These are phyloP conservation scores for Malus hybrid DNA, from an alignment of 331 rosid species.

Conservation along the genomic window DNA sequence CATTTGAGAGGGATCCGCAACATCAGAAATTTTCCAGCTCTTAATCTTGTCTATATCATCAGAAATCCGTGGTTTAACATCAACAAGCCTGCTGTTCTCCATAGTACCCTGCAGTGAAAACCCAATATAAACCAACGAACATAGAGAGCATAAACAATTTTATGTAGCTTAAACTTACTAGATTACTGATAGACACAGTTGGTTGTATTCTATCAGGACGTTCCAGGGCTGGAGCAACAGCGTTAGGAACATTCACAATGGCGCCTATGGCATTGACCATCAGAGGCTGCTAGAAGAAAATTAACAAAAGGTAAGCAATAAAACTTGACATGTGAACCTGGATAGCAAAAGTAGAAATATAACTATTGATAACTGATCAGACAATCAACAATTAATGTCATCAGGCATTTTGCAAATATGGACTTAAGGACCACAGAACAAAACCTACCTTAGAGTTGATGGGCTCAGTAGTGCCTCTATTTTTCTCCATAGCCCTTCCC, in stretches of 20 bases:
- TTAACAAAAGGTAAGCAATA: background rate
- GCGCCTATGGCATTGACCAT: conserved; percentile 35
- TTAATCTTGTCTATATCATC: conserved; percentile 29
- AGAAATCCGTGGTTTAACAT: conserved; percentile 35
- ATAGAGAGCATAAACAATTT: background rate
- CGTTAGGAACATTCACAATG: conserved; percentile 18
- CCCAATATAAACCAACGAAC: background rate
- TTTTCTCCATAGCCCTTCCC: conserved; percentile 31
- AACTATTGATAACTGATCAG: background rate
- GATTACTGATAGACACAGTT: conserved; percentile 27
- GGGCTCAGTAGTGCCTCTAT: conserved; percentile 33
- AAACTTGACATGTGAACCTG: background rate
- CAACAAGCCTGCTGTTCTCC: conserved; percentile 38
- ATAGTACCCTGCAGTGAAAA: conserved; percentile 22
- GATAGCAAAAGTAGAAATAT: background rate
- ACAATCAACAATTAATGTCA: background rate
- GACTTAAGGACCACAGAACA: background rate
- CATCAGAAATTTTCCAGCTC: conserved; percentile 34
- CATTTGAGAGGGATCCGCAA: conserved; percentile 30
- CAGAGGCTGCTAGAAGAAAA: conserved; percentile 27
- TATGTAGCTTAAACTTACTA: conserved; percentile 17
- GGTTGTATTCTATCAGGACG: conserved; percentile 33
- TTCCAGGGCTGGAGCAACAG: conserved; percentile 19
- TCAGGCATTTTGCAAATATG: background rate
- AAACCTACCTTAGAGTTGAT: conserved; percentile 28